Conservation (phyloP, 2,329 filamentous ascomycete species). For the Penicillium decumbens region DNA sequence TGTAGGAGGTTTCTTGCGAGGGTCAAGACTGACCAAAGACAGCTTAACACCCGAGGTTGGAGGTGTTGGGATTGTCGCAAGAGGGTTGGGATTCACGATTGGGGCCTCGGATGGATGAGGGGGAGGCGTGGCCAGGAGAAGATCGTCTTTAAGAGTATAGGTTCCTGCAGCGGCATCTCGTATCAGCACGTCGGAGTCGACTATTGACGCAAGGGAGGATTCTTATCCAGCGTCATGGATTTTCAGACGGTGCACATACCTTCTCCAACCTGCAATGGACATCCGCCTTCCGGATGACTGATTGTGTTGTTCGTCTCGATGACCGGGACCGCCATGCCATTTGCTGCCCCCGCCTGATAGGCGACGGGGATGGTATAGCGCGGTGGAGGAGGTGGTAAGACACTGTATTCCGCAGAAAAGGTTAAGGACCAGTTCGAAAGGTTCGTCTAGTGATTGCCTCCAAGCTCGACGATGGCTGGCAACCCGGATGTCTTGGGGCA, state of each 20-base stretch:
- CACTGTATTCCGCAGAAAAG: constrained; percentile 49
- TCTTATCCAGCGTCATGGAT: background rate
- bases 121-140: constrained; percentile 88
- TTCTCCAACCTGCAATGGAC: constrained; percentile 89
- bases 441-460: background rate
- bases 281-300: constrained; percentile 74
- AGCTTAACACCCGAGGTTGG: constrained; percentile 79
- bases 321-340: constrained; percentile 65
- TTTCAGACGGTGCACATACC: constrained; percentile 49
- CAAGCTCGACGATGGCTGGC: background rate
- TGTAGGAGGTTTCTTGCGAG: constrained; percentile 46
- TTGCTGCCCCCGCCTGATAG: constrained; percentile 66
- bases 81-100: constrained; percentile 79
- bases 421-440: background rate
- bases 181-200: constrained; percentile 15
- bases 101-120: constrained; percentile 93
- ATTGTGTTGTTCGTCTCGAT: constrained; percentile 94
- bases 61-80: constrained; percentile 79
- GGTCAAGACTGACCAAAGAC: constrained; percentile 68
- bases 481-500: background rate
- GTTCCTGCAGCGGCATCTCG: constrained; percentile 56
- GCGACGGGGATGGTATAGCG: constrained; percentile 72
- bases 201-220: background rate
- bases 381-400: constrained; percentile 76
- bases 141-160: constrained; percentile 83